Evolutionary conservation across 495 filamentous ascomycete genomes (phyloP).

Genomic region (Penicillium parvum): DNA sequence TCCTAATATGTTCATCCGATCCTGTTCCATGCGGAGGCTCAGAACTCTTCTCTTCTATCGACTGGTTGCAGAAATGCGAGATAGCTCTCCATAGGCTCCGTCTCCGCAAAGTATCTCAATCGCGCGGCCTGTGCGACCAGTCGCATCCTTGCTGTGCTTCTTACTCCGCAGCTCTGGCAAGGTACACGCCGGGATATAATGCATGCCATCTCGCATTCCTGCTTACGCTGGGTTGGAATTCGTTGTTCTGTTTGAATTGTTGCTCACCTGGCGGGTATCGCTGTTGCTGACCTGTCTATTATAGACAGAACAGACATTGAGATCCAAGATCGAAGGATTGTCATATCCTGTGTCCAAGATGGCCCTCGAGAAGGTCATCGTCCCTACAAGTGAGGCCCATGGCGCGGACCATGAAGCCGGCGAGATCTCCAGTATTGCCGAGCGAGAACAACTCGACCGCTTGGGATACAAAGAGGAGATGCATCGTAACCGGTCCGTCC

Average conservation of each 20-base stretch:
- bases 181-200: not conserved
- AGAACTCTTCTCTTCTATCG: not conserved
- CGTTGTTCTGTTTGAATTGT: not conserved
- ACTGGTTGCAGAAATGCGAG: not conserved
- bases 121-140: not conserved
- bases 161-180: not conserved
- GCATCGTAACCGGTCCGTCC: constrained; percentile 33
- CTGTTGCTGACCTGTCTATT: not conserved
- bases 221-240: not conserved
- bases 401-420: constrained; percentile 15
- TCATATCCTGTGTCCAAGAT: not conserved
- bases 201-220: not conserved
- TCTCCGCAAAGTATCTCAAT: not conserved
- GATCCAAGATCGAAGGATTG: too few species aligned
- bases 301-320: not conserved
- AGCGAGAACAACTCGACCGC: constrained; percentile 25
- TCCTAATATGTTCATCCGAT: too few species aligned
- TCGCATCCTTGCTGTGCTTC: not conserved
- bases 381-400: not conserved
- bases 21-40: too few species aligned
- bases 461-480: constrained; percentile 39
- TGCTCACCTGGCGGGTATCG: not conserved
- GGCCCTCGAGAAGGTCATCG: constrained; percentile 1
- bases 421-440: constrained; percentile 9
- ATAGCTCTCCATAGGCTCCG: not conserved